Conservation (phyloP, 257 asterid species). For the Solanum ossicruentum region DNA sequence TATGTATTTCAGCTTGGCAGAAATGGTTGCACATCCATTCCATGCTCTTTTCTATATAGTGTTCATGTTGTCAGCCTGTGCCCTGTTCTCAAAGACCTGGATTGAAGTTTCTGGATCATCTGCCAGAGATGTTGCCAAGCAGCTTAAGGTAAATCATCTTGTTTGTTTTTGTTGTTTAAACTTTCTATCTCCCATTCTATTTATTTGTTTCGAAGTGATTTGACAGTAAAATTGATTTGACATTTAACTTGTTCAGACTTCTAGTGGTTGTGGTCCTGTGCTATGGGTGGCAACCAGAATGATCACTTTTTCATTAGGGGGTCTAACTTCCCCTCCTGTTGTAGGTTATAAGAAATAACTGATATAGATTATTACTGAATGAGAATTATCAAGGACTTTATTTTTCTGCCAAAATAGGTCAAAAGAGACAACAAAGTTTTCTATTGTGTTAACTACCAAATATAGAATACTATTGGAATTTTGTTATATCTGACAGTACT, state of each 20-base stretch:
- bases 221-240: not conserved
- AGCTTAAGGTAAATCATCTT: conserved; percentile 39
- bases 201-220: not conserved
- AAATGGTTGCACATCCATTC: conserved; percentile 53
- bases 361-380: not conserved
- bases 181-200: not conserved
- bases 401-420: not conserved
- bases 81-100: conserved; percentile 65
- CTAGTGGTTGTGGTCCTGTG: not conserved
- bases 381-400: not conserved
- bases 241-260: not conserved
- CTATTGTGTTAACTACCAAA: not conserved
- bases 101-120: conserved; percentile 74
- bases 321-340: not conserved
- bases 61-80: conserved; percentile 66
- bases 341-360: not conserved
- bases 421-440: too few species aligned
- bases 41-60: conserved; percentile 53
- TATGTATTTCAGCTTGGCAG: conserved; percentile 40
- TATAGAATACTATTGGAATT: not conserved
- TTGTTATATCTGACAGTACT: not conserved
- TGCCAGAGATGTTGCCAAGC: conserved; percentile 62
- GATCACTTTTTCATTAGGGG: not conserved
- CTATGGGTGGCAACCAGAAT: not conserved
- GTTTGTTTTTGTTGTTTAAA: not conserved